phyloP scores from a whole-genome alignment of 495 filamentous ascomycete species.

The Aspergillus sclerotioniger region DNA sequence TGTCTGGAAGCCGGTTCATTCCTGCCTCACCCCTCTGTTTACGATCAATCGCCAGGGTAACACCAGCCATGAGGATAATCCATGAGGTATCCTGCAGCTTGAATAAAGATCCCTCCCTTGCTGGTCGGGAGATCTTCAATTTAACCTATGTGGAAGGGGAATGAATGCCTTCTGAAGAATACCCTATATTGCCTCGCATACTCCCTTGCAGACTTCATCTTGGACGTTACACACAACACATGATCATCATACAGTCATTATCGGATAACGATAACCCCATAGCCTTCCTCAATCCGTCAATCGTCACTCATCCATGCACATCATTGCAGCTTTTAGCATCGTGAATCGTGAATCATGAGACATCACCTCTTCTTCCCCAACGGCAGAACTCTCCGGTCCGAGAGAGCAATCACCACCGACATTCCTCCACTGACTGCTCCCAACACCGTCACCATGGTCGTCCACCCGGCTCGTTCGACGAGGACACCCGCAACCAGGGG shows the following conservation, averaged over 20 bases:
- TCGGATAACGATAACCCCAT: no score
- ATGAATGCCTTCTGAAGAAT: not conserved
- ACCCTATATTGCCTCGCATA: not conserved
- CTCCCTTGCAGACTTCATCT: not conserved
- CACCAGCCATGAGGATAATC: not conserved
- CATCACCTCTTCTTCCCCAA: not conserved
- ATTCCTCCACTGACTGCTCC: constrained; percentile 29
- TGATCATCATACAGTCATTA: not conserved
- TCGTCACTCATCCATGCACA: no score
- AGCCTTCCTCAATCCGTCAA: no score
- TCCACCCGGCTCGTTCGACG: constrained; percentile 36
- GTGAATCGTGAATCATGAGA: not conserved
- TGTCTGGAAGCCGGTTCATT: no score
- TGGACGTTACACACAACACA: not conserved
- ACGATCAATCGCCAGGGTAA: not conserved
- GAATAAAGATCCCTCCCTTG: not conserved
- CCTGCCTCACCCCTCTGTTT: not conserved
- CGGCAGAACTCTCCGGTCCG: constrained; percentile 10
- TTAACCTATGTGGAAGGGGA: not conserved
- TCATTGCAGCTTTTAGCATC: no score
- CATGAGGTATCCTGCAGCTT: not conserved
- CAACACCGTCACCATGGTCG: constrained; percentile 37
- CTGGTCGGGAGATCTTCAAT: not conserved
- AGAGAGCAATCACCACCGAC: constrained; percentile 21
- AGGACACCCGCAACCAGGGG: constrained; percentile 52